Evolutionary conservation across 345 rosid genomes (phyloP), one percentile per base, ranked within the genome.

Genomic region (Eucalyptus pauciflora): DNA sequence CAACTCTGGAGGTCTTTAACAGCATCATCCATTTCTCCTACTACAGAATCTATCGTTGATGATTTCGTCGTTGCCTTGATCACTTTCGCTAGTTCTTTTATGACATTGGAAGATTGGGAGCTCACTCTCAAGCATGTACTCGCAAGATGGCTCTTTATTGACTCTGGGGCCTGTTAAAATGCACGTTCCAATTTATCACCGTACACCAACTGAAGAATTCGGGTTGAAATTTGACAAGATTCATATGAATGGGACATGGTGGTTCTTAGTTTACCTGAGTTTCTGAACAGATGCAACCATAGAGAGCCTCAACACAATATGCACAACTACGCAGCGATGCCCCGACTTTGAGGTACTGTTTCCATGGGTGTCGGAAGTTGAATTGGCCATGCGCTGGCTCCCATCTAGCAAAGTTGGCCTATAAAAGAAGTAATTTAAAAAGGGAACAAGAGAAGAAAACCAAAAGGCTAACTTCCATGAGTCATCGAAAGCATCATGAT

Each of bases 341-440:
- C 6, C 98, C 97, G 50, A 95, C 89, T 90, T 95, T 95, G 86
- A 95, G 93, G 90, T 97, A 96, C 91, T 92, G 93, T 89, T 94
- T 92, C 99, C 99, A 97, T 81, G 99, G 99, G 93, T 96, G 96
- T 31, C 92, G 50, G 88, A 95, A 96, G 90, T 51, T 92, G 92
- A 97, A 95, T 64, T 90, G 92, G 52, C 97, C 99, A 89, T 94
- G 98, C 49, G 95, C 93, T 17, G 97, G 98, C 89, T 97, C 99
- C 98, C 99, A 97, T 91, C 95, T 93, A 0, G 97, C 97, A 90
- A 95, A 92, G 89, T 90, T 94, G 49, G 97, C 95, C 98, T 95
- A 76, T 76, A 41, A 76, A 76, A 7, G 85, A 41, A 41, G 85
- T 20, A 41, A 76, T 41, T 76, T 10, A 12, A 41, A 76, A 41